phyloP scores from a whole-genome alignment of 768 basidiomycete species.

The Hortiboletus flavorubellus region DNA sequence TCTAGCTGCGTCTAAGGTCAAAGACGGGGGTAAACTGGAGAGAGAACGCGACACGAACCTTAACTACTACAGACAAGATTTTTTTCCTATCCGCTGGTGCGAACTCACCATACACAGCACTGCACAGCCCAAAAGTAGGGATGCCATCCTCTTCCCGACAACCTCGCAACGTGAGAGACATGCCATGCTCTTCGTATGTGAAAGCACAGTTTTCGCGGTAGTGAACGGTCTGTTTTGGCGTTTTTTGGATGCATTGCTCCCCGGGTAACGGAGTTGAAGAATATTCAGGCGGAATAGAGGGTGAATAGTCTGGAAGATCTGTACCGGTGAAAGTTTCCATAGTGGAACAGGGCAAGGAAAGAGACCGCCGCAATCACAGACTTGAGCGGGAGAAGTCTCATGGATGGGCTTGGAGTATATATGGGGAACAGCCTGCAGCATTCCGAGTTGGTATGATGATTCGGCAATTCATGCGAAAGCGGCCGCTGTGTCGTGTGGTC shows the following conservation, averaged over 20 bases:
- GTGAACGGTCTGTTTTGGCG: slow-evolving; percentile 26
- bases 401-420: slow-evolving; percentile 16
- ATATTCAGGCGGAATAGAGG: slow-evolving; percentile 55
- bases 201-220: slow-evolving; percentile 24
- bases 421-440: slow-evolving; percentile 14
- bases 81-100: slow-evolving; percentile 23
- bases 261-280: slow-evolving; percentile 50
- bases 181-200: slow-evolving; percentile 29
- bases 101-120: slow-evolving; percentile 30
- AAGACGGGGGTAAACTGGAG: neutral
- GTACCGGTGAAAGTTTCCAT: slow-evolving; percentile 14
- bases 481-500: slow-evolving; percentile 12
- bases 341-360: slow-evolving; percentile 1
- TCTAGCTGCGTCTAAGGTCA: slow-evolving; percentile 19
- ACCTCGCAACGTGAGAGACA: slow-evolving; percentile 29
- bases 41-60: slow-evolving; percentile 17
- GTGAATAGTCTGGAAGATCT: slow-evolving; percentile 50
- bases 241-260: slow-evolving; percentile 52
- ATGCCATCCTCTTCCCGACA: slow-evolving; percentile 31
- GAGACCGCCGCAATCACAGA: neutral
- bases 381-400: neutral
- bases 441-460: neutral
- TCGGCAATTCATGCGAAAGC: neutral
- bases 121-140: slow-evolving; percentile 30
- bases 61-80: slow-evolving; percentile 25